These are phyloP conservation scores for Tylopilus felleus DNA, from an alignment of 768 basidiomycete genomes.

Conservation along the genomic window DNA sequence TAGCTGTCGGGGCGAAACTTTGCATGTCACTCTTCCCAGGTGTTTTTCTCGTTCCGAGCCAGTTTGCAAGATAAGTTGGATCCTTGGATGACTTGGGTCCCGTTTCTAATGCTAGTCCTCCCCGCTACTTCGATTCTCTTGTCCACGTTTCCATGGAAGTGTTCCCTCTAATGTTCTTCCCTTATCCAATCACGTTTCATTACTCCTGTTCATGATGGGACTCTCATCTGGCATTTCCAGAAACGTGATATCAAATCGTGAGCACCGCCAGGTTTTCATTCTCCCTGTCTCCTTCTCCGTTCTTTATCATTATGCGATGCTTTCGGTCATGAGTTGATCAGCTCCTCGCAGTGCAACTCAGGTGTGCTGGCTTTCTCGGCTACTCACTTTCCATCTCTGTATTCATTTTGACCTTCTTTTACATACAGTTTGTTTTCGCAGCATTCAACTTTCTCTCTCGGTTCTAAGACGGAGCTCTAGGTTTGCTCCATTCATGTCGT, in stretches of 20 bases:
- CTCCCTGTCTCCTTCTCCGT: constrained; percentile 11
- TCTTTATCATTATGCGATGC: constrained; percentile 30
- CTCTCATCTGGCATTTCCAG: constrained; percentile 28
- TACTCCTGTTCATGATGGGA: neutral
- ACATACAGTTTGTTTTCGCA: constrained; percentile 27
- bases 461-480: constrained; percentile 32
- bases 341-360: constrained; percentile 24
- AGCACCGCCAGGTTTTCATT: constrained; percentile 29
- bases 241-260: constrained; percentile 33
- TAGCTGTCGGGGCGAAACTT: constrained; percentile 17
- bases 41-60: neutral
- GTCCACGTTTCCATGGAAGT: constrained; percentile 23
- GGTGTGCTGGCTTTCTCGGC: constrained; percentile 17
- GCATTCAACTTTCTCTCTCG: constrained; percentile 21
- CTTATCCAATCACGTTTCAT: constrained; percentile 24
- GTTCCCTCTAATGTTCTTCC: constrained; percentile 2
- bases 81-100: neutral
- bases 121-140: neutral
- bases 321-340: constrained; percentile 30
- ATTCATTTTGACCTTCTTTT: constrained; percentile 27
- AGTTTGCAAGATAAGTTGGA: neutral
- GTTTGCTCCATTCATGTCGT: constrained; percentile 26
- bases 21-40: constrained; percentile 13
- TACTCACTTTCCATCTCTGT: constrained; percentile 24
- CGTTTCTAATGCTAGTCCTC: neutral